Percentiles rank a stretch among this genome's conserved stretches.
Conservation (phyloP, 192 early-diverging fungal genomes). For the Coemansia sp. region DNA sequence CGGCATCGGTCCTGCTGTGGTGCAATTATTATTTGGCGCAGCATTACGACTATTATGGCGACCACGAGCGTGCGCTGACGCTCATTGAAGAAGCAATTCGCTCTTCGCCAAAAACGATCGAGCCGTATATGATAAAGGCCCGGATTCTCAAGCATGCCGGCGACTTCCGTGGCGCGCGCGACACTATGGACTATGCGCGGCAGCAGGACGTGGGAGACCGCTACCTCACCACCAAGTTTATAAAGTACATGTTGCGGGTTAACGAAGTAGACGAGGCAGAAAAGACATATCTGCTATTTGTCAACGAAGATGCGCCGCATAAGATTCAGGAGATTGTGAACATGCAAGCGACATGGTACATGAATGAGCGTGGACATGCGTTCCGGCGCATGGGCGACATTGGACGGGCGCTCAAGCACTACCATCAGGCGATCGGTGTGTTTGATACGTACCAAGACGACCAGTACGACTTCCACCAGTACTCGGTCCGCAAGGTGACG, state of each 20-base stretch:
- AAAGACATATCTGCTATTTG: conserved; percentile 78
- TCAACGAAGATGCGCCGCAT: conserved; percentile 60
- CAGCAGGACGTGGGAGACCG: conserved; percentile 91
- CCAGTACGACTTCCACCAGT: conserved; percentile 96
- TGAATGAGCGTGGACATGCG: conserved; percentile 74
- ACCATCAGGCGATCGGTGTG: conserved; percentile 77
- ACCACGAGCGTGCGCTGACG: conserved; percentile 69
- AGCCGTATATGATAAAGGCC: conserved; percentile 92
- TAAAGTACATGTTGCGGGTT: conserved; percentile 90
- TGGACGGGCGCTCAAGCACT: conserved; percentile 86
- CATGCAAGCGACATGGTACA: conserved; percentile 94
- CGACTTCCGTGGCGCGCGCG: conserved; percentile 66
- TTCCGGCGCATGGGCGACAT: conserved; percentile 64
- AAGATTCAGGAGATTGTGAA: conserved; percentile 80
- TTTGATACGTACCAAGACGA: conserved; percentile 86
- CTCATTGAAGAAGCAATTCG: conserved; percentile 80
- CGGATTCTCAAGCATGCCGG: conserved; percentile 92
- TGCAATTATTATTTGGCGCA: conserved; percentile 90
- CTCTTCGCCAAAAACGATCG: conserved; percentile 87
- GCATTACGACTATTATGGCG: conserved; percentile 76
- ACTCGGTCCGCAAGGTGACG: conserved; percentile 87
- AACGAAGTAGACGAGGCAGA: conserved; percentile 82
- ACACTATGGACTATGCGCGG: conserved; percentile 82
- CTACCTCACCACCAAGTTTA: conserved; percentile 90
- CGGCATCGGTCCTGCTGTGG: conserved; percentile 82